Conservation (phyloP, 176 grass and related monocot species). For the Miscanthus lutarioriparius region DNA sequence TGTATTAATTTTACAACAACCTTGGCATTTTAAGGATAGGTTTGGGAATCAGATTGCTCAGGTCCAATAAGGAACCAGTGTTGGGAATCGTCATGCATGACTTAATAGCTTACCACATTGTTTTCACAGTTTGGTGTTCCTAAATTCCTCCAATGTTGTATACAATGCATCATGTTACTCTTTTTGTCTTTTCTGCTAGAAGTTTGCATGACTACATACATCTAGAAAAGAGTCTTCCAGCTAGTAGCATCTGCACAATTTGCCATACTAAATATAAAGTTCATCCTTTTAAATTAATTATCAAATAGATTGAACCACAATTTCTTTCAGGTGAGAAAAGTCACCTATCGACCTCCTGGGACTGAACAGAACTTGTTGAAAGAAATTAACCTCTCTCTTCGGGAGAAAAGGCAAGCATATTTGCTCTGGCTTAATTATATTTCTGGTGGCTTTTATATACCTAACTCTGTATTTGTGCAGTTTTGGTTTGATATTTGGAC, state of each 20-base stretch:
- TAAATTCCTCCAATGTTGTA: background rate
- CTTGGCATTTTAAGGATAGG: background rate
- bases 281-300: background rate
- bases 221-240: background rate
- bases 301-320: constrained; percentile 29
- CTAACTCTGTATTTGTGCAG: constrained; percentile 40
- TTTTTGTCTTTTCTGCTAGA: background rate
- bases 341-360: constrained; percentile 78
- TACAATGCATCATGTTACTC: background rate
- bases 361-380: constrained; percentile 70
- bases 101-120: too few species aligned
- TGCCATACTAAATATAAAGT: background rate
- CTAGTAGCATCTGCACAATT: background rate
- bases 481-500: constrained; percentile 95
- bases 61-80: background rate
- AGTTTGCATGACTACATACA: background rate
- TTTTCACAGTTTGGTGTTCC: background rate
- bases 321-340: constrained; percentile 81
- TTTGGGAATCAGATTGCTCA: background rate
- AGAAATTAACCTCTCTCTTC: constrained; percentile 65
- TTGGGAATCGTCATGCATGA: background rate
- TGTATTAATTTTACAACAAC: background rate
- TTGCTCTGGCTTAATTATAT: background rate
- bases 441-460: constrained; percentile 4
- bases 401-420: constrained; percentile 60